phyloP scores from a whole-genome alignment of 73 alveolate genomes.

The Paramecium caudatum region DNA sequence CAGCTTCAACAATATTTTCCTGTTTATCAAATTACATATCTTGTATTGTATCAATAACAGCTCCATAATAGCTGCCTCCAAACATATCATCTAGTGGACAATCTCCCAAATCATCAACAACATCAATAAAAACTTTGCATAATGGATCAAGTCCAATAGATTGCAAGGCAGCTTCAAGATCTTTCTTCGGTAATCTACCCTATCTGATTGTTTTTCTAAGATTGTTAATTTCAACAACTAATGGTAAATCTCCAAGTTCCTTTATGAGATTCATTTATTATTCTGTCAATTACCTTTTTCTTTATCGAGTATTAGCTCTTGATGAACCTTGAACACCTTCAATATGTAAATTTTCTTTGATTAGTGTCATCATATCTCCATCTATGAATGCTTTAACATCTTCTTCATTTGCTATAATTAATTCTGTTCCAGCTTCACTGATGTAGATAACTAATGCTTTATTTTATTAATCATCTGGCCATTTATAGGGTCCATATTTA shows the following conservation, averaged over 20 bases:
- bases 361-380: not conserved
- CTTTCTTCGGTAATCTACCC: constrained; percentile 53
- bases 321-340: not conserved
- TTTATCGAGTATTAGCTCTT: not conserved
- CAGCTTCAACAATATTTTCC: not conserved
- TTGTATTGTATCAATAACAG: not conserved
- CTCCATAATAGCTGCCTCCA: not conserved
- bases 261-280: not conserved
- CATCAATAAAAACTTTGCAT: not conserved
- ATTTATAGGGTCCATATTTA: constrained; percentile 24
- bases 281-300: not conserved
- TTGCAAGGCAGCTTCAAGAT: not conserved
- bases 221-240: not conserved
- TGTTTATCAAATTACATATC: not conserved
- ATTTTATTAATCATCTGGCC: constrained; percentile 49
- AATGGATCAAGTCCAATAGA: not conserved
- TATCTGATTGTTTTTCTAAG: constrained; percentile 8
- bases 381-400: not conserved
- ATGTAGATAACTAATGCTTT: constrained; percentile 18
- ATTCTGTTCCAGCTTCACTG: not conserved
- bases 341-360: constrained; percentile 1
- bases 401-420: not conserved
- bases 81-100: constrained; percentile 8
- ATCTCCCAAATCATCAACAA: constrained; percentile 18
- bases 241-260: constrained; percentile 14